Evolutionary conservation across 2,329 filamentous ascomycete species (phyloP).

Genomic region (Hypoxylon sp.): DNA sequence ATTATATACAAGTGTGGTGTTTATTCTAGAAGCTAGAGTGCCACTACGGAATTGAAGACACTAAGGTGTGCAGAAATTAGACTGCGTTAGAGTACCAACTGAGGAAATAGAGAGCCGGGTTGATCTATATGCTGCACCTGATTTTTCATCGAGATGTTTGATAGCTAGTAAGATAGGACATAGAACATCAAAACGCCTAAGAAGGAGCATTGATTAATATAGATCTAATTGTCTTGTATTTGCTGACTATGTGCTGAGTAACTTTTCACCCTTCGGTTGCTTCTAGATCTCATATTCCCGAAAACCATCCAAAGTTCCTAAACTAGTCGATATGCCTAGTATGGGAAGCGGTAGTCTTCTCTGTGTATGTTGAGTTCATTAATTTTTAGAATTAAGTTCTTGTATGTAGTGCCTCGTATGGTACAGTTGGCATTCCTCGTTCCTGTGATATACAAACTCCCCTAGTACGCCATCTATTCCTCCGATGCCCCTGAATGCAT

Average conservation of each 20-base stretch:
- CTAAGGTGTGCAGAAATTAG: neutral
- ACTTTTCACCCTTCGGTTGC: neutral
- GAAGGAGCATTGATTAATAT: too few species aligned
- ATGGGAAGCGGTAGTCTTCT: neutral
- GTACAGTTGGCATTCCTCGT: conserved; percentile 5
- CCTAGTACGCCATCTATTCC: conserved; percentile 17
- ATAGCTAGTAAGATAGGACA: too few species aligned
- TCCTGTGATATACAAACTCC: conserved; percentile 14
- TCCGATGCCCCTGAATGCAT: conserved; percentile 9
- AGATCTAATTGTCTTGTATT: too few species aligned
- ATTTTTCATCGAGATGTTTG: too few species aligned
- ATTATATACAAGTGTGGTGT: neutral
- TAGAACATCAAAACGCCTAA: too few species aligned
- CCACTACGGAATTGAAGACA: neutral
- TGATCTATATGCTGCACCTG: neutral
- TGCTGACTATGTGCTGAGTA: too few species aligned
- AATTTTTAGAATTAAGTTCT: conserved; percentile 15
- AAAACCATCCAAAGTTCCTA: too few species aligned
- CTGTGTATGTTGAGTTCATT: conserved; percentile 1
- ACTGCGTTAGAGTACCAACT: conserved; percentile 2
- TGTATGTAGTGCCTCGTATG: conserved; percentile 5
- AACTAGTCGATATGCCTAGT: too few species aligned
- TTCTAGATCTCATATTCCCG: too few species aligned
- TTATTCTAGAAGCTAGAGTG: neutral
- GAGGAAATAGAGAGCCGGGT: neutral